phyloP scores from a whole-genome alignment of 352 stramenopile genomes.

The Globisporangium spinosum region DNA sequence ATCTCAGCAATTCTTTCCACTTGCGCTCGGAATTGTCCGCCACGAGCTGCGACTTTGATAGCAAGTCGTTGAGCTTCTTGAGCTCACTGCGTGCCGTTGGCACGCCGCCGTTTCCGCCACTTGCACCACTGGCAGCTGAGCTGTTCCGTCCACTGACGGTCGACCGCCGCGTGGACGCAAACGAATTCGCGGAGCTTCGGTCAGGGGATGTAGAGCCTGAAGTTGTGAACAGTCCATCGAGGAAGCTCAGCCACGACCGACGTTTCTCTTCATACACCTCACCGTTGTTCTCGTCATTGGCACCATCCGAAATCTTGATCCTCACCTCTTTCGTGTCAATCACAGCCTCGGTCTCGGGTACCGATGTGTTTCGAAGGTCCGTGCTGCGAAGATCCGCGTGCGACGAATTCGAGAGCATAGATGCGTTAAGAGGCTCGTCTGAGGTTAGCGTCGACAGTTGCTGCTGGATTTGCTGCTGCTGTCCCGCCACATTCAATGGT shows the following conservation, averaged over 20 bases:
- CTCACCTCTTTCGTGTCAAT: conserved; percentile 11
- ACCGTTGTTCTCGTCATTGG: not conserved
- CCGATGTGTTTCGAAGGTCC: conserved; percentile 4
- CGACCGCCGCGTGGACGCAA: conserved; percentile 7
- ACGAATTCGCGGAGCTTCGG: not conserved
- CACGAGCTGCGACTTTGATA: conserved; percentile 59
- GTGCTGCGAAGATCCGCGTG: not conserved
- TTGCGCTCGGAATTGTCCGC: conserved; percentile 53
- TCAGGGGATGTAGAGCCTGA: not conserved
- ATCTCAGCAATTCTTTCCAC: conserved; percentile 72
- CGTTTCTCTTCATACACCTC: conserved; percentile 15
- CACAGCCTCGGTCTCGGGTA: conserved; percentile 9
- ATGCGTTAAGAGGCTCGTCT: conserved; percentile 1
- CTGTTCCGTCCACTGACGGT: conserved; percentile 12
- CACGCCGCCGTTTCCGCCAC: not conserved
- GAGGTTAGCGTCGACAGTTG: not conserved
- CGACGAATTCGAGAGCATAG: conserved; percentile 11
- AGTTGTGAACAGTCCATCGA: conserved; percentile 45
- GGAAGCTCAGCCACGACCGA: conserved; percentile 41
- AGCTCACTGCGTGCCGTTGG: conserved; percentile 23
- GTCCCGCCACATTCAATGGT: conserved; percentile 16
- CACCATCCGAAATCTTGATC: conserved; percentile 11
- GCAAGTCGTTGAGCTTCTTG: conserved; percentile 65
- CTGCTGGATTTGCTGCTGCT: not conserved
- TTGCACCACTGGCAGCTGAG: not conserved